Evolutionary conservation across 1,139 yeast species (phyloP), one percentile per base, ranked within the genome.

Genomic region (Kodamaea ohmeri): DNA sequence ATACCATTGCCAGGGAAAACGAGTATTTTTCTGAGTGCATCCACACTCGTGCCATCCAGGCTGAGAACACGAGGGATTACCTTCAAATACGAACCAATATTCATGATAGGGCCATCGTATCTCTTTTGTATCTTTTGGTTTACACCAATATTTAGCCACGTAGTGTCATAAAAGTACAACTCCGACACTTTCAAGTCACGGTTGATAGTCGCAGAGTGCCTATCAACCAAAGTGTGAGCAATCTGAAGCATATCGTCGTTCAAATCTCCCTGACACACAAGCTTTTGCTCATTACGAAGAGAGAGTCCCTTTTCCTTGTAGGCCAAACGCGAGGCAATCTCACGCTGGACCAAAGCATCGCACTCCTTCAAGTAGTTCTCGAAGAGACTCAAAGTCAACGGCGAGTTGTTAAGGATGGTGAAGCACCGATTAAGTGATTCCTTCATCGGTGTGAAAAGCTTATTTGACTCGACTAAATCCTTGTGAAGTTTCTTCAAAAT

Each of bases 111-210:
- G 6, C 22, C 29, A 13, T 39, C 40, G 22, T 33, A 27, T 13
- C 14, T 7, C 15, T 7, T 17, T 6, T 32, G 38, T 14, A 7
- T 13, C 22, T 36, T 16, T 34, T 46, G 49, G 15, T 51, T 53
- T 9, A 63, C 60, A 4, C 73, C 74, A 4, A 83, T 58, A 14
- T 73, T 71, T 7, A 87, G 63, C 96, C 96, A 87, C 25, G 71
- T 67, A 0, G 80, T 80, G 49, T 86, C 82, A 53, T 83, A 80
- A 51, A 82, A 82, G 50, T 74, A 83, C 30, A 87, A 52, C 28
- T 71, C 75, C 0, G 76, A 63, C 2, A 73, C 57, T 45, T 71
- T 65, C 38, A 66, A 58, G 31, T 70, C 77, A 15, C 70, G 61
- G 16, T 55, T 56, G 4, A 73, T 59, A 26, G 55, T 55, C 2